These are phyloP conservation scores for Pleurotus djamor DNA, from an alignment of 768 basidiomycete species.

Conservation along the genomic window DNA sequence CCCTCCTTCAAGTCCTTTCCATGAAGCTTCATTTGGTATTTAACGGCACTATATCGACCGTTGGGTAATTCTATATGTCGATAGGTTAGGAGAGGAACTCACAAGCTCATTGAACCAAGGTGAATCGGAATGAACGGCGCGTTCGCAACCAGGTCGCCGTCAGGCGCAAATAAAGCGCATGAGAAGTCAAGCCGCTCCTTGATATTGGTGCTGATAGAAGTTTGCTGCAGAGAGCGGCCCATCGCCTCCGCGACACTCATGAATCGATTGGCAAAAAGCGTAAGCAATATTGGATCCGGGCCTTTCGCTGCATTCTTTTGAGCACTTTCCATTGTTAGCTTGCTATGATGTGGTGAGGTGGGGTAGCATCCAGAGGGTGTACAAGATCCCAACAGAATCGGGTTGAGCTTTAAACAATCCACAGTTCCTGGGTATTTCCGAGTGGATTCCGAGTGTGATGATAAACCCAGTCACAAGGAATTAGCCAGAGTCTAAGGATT, in stretches of 20 bases:
- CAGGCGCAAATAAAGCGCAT: constrained; percentile 93
- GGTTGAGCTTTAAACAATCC: neutral
- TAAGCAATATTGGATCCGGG: constrained; percentile 85
- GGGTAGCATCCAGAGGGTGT: neutral
- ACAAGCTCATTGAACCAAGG: constrained; percentile 91
- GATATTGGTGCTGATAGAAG: constrained; percentile 92
- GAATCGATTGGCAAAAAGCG: constrained; percentile 93
- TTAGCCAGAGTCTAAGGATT: no score
- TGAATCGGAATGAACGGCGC: constrained; percentile 91
- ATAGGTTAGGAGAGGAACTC: constrained; percentile 24
- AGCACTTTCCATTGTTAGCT: constrained; percentile 7
- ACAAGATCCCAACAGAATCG: no score
- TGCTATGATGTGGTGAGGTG: neutral
- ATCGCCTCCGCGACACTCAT: constrained; percentile 98
- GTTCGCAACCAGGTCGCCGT: constrained; percentile 93
- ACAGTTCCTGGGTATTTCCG: neutral
- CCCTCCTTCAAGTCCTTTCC: constrained; percentile 76
- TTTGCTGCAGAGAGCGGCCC: constrained; percentile 88
- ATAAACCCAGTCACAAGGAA: no score
- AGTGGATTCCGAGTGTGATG: neutral
- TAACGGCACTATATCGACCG: constrained; percentile 59
- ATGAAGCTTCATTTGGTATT: constrained; percentile 84
- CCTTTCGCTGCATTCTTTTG: constrained; percentile 29
- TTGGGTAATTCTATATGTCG: neutral
- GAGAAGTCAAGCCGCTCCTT: constrained; percentile 95